These are phyloP conservation scores for Eimeria zaria DNA, from an alignment of 169 alveolate species.

Conservation along the genomic window DNA sequence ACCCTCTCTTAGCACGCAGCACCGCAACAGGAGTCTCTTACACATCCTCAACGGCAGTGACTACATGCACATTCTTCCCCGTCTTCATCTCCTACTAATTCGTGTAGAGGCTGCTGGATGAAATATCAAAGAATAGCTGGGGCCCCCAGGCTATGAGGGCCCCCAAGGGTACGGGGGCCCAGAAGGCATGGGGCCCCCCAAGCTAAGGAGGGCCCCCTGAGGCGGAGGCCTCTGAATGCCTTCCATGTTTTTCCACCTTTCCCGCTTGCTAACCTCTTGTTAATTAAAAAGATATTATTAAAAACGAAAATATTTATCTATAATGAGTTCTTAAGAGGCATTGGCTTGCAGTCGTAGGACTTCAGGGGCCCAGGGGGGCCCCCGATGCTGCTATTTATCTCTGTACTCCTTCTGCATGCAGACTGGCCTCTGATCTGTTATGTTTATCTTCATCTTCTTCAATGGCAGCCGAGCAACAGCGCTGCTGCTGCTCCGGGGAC, in stretches of 20 bases:
- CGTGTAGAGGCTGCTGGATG: too few relatives aligned
- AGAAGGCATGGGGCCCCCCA: too few relatives aligned
- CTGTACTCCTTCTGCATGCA: not conserved
- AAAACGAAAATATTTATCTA: too few relatives aligned
- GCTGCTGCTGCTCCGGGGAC: not conserved
- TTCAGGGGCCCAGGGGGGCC: conserved; percentile 9
- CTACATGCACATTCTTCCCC: too few relatives aligned
- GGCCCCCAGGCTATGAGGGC: too few relatives aligned
- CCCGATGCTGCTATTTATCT: not conserved
- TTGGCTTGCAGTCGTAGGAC: not conserved
- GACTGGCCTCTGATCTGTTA: not conserved
- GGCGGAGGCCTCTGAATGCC: too few relatives aligned
- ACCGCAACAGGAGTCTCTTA: too few relatives aligned
- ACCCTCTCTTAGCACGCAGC: too few relatives aligned
- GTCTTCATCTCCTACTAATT: too few relatives aligned
- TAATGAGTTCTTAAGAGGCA: not conserved
- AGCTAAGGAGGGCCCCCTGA: too few relatives aligned
- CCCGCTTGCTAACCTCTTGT: not conserved
- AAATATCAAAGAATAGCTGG: too few relatives aligned
- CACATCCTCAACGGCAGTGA: too few relatives aligned
- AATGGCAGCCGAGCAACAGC: not conserved
- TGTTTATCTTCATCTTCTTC: not conserved
- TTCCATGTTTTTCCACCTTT: not conserved
- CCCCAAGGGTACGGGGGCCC: not conserved
- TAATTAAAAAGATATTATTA: not conserved